Conservation (phyloP, 148 eudicot species). For the Vaccinium macrocarpon region DNA sequence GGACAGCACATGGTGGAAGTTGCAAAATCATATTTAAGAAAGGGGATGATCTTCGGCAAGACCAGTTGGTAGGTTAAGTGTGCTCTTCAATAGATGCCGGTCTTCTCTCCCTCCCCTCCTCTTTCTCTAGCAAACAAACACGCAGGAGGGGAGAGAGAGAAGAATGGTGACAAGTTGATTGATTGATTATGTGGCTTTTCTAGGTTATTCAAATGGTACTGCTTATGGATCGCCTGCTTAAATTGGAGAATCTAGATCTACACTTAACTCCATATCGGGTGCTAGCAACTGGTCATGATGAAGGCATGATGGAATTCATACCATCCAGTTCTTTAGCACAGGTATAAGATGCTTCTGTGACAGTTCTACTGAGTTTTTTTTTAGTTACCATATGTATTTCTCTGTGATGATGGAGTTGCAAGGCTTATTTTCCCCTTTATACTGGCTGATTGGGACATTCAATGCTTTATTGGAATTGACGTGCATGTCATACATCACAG, state of each 20-base stretch:
- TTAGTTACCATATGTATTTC: not conserved
- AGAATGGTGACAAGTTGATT: not conserved
- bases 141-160: not conserved
- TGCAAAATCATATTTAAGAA: constrained; percentile 93
- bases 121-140: not conserved
- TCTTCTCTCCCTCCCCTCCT: not conserved
- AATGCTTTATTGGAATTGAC: not conserved
- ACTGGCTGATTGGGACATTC: not conserved
- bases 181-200: constrained; percentile 18
- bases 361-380: not conserved
- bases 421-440: not conserved
- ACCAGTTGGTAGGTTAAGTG: constrained; percentile 66
- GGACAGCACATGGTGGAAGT: constrained; percentile 73
- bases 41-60: constrained; percentile 98
- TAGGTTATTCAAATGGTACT: constrained; percentile 97
- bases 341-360: constrained; percentile 38
- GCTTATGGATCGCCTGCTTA: constrained; percentile 95
- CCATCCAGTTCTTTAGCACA: constrained; percentile 95
- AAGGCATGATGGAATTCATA: constrained; percentile 97
- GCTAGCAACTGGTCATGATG: constrained; percentile 94
- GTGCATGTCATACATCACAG: not conserved
- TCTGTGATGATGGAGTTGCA: not conserved
- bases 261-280: constrained; percentile 96
- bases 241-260: constrained; percentile 93
- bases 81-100: not conserved